Conservation (phyloP, 2,329 filamentous ascomycete species). For the Aquanectria penicillioides region DNA sequence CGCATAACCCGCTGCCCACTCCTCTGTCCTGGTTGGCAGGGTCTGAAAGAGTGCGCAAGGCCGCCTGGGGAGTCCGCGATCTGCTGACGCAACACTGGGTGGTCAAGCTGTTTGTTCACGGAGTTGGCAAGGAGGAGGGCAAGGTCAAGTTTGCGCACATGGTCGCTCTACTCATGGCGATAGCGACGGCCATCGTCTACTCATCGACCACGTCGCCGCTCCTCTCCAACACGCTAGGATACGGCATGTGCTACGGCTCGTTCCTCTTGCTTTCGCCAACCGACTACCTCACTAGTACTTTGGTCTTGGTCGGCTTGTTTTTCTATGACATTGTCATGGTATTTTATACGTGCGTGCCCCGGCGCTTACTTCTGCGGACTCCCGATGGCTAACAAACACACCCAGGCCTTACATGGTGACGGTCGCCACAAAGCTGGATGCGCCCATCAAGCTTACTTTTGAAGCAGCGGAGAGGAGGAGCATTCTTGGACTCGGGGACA, state of each 20-base stretch:
- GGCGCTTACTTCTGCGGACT: not conserved
- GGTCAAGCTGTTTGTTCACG: constrained; percentile 61
- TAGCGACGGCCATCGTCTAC: constrained; percentile 68
- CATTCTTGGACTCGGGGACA: constrained; percentile 94
- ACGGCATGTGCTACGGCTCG: constrained; percentile 85
- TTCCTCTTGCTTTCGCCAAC: constrained; percentile 89
- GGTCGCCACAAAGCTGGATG: constrained; percentile 88
- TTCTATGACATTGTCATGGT: constrained; percentile 96
- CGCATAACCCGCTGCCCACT: constrained; percentile 45
- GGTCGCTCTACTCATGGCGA: constrained; percentile 63
- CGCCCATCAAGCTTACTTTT: constrained; percentile 92
- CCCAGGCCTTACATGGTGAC: constrained; percentile 81
- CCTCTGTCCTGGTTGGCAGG: constrained; percentile 47
- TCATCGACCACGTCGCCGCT: constrained; percentile 68
- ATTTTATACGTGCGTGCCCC: constrained; percentile 75
- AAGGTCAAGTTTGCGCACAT: constrained; percentile 67
- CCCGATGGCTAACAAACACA: constrained; percentile 16
- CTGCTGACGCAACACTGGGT: constrained; percentile 63
- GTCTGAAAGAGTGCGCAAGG: constrained; percentile 35
- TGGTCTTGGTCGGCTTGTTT: constrained; percentile 83
- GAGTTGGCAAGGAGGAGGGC: constrained; percentile 57
- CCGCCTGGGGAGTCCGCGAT: constrained; percentile 61
- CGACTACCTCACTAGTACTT: constrained; percentile 82
- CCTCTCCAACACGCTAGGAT: constrained; percentile 86
- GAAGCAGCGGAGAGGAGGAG: constrained; percentile 71